These are phyloP conservation scores for Mytilinidion resinicola DNA, from an alignment of 495 filamentous ascomycete species.

Conservation along the genomic window DNA sequence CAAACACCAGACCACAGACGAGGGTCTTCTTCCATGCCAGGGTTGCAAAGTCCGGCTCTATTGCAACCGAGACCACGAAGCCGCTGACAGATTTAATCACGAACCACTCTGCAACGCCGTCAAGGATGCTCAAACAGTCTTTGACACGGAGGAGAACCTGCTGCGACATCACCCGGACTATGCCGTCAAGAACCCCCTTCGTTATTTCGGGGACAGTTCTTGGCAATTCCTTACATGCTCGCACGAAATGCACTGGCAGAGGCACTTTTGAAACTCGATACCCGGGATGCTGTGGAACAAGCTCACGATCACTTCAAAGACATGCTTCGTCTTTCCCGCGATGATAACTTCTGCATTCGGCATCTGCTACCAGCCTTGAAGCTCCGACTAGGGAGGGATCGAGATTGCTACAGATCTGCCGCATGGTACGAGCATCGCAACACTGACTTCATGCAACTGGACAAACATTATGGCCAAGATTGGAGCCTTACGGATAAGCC, in stretches of 20 bases:
- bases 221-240: constrained; percentile 43
- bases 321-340: constrained; percentile 38
- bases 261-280: constrained; percentile 33
- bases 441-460: constrained; percentile 21
- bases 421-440: constrained; percentile 52
- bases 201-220: constrained; percentile 38
- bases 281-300: constrained; percentile 34
- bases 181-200: constrained; percentile 35
- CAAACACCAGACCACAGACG: too few relatives aligned
- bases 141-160: constrained; percentile 30
- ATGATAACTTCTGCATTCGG: constrained; percentile 45
- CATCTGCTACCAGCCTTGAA: constrained; percentile 38
- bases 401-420: constrained; percentile 52
- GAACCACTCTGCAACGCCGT: constrained; percentile 41
- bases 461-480: constrained; percentile 35
- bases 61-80: constrained; percentile 44
- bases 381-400: constrained; percentile 45
- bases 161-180: constrained; percentile 35
- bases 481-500: constrained; percentile 34
- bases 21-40: too few relatives aligned
- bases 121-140: constrained; percentile 17
- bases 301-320: constrained; percentile 36
- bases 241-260: constrained; percentile 33
- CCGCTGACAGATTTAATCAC: constrained; percentile 37
- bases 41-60: constrained; percentile 43